These are phyloP conservation scores for Litchi chinensis DNA, from an alignment of 345 rosid genomes.

Conservation along the genomic window DNA sequence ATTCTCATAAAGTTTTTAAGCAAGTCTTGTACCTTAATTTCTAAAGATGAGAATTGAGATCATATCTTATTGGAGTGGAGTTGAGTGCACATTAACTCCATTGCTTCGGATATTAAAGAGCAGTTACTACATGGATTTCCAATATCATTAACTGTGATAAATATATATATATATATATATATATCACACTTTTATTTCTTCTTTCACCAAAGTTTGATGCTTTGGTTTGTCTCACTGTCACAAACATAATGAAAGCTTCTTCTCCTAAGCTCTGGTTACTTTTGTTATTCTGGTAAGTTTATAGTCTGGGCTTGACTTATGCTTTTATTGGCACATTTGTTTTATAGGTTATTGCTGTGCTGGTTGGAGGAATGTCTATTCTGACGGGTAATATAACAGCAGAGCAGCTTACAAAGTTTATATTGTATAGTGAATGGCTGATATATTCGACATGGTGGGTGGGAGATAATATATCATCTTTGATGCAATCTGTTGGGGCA, in stretches of 20 bases:
- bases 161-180: too few species aligned
- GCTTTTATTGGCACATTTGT: constrained; percentile 17
- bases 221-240: constrained; percentile 9
- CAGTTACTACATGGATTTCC: background rate
- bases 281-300: constrained; percentile 1
- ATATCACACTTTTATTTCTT: background rate
- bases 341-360: constrained; percentile 80
- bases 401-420: constrained; percentile 91
- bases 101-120: background rate
- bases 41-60: background rate
- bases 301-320: constrained; percentile 9
- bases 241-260: constrained; percentile 6
- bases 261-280: constrained; percentile 2
- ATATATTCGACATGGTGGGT: constrained; percentile 98
- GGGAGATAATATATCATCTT: constrained; percentile 83
- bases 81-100: background rate
- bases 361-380: constrained; percentile 88
- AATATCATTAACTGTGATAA: background rate
- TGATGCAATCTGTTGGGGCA: constrained; percentile 99
- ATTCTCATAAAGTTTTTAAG: background rate
- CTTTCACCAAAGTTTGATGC: background rate
- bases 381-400: constrained; percentile 84
- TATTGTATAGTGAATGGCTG: constrained; percentile 96
- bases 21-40: background rate
- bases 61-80: background rate